Base-by-base conservation (phyloP, 2,329 filamentous ascomycete species). In the Fusarium ambrosium region DNA sequence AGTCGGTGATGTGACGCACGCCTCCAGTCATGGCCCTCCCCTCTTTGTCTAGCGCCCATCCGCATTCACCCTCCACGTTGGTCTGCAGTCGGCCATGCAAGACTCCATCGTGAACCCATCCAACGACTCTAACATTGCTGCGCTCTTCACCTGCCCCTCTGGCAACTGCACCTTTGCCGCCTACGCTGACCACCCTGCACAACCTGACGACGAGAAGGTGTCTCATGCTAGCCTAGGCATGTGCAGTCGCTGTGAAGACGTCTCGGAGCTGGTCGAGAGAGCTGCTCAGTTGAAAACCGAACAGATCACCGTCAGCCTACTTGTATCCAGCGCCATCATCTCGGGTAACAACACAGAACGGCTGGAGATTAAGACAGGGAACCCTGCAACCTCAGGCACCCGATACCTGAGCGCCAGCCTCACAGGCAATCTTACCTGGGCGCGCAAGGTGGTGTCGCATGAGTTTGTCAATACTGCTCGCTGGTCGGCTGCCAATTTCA, bases 31-130 rank as follows among this genome's bases (percentile, higher is more conserved):
- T 43, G 41, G 27, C 27, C 27, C 32, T 11, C 22, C n/a, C n/a
- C n/a, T n/a, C n/a, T n/a, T n/a, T n/a, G n/a, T n/a, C n/a, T n/a
- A n/a, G 20, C 53, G 53, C 13, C 29, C 53, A 29, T 20, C 27
- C 13, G 20, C 53, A 10, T 36, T 34, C n/a, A 8, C 32, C 32
- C 32, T 56, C 2, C 53, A 56, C 11, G 53, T 56, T 34, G 53
- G 29, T 13, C 7, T 56, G 11, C 18, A 36, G 53, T 56, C 32
- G 13, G 32, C 53, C 14, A 68, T 68, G n/a, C 53, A 39, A 53
- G 66, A 68, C 41, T 27, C 60, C 13, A 11, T 68, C 4, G 53
- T 64, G 20, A 68, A 68, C 18, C 66, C 60, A 6, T 60, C 60
- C 18, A 64, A 48, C 37, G 59, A 63, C n/a, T 60, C 60, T 29